Evolutionary conservation across 768 basidiomycete genomes (phyloP).

Genomic region (Rhodotorula diobovata): DNA sequence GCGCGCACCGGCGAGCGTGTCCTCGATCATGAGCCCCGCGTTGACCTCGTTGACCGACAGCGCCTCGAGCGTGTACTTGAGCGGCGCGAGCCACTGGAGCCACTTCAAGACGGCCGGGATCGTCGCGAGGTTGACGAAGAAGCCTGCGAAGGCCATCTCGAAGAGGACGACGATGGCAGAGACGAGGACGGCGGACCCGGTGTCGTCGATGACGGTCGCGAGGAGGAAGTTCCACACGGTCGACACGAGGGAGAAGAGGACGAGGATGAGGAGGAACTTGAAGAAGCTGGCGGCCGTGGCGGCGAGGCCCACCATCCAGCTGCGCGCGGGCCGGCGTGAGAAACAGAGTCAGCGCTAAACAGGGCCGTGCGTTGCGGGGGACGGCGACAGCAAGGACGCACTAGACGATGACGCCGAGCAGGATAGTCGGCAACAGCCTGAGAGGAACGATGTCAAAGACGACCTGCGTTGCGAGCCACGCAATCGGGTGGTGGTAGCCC

Average conservation of each 20-base stretch:
- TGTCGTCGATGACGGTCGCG: constrained; percentile 73
- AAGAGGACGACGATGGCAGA: constrained; percentile 56
- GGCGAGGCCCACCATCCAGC: constrained; percentile 91
- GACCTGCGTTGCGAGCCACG: constrained; percentile 85
- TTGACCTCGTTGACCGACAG: constrained; percentile 86
- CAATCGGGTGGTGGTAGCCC: constrained; percentile 79
- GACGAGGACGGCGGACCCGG: constrained; percentile 83
- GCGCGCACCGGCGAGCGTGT: constrained; percentile 35
- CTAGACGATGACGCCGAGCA: constrained; percentile 67
- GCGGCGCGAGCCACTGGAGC: constrained; percentile 52
- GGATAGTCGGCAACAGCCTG: constrained; percentile 78
- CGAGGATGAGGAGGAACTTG: constrained; percentile 87
- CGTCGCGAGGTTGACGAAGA: constrained; percentile 77
- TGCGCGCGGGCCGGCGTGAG: constrained; percentile 50
- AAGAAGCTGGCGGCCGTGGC: constrained; percentile 76
- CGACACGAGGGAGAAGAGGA: constrained; percentile 76
- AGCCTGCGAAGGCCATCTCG: constrained; percentile 70
- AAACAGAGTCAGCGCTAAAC: constrained; percentile 51
- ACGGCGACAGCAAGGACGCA: constrained; percentile 48
- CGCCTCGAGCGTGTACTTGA: constrained; percentile 54
- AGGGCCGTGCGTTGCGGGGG: not conserved
- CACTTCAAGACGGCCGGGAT: constrained; percentile 90
- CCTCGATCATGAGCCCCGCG: constrained; percentile 71
- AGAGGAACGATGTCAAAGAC: constrained; percentile 85
- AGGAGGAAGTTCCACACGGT: constrained; percentile 92